Conservation (phyloP, 306 rosid species). For the Cucumis melo region DNA sequence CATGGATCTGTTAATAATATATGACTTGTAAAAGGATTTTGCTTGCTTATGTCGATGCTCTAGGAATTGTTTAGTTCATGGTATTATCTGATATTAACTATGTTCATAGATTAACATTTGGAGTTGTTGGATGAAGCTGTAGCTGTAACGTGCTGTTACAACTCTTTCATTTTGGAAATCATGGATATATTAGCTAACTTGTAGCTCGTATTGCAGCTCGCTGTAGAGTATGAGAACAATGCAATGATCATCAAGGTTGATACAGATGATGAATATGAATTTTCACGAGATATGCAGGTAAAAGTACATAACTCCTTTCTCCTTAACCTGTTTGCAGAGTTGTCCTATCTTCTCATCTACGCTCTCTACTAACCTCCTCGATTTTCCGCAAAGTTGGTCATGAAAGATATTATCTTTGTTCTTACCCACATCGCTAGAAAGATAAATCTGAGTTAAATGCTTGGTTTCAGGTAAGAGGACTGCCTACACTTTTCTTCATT, state of each 20-base stretch:
- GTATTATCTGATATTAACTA: not conserved
- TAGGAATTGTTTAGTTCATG: not conserved
- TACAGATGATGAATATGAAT: slow-evolving; percentile 83
- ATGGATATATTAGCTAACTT: slow-evolving; percentile 5
- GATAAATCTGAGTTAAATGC: not conserved
- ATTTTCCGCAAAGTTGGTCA: not conserved
- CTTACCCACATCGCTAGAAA: not conserved
- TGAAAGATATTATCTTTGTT: not conserved
- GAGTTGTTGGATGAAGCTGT: not conserved
- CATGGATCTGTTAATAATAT: not conserved
- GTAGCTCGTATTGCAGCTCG: slow-evolving; percentile 42
- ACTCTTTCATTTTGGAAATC: not conserved
- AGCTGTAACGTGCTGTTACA: not conserved
- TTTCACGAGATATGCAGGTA: slow-evolving; percentile 92
- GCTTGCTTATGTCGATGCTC: not conserved
- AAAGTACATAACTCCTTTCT: not conserved
- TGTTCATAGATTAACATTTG: not conserved
- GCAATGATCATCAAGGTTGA: slow-evolving; percentile 70
- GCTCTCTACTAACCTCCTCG: not conserved
- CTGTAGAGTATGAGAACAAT: slow-evolving; percentile 65
- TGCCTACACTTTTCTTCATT: slow-evolving; percentile 69
- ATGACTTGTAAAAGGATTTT: not conserved
- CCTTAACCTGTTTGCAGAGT: not conserved
- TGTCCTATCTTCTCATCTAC: not conserved
- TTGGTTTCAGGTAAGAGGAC: slow-evolving; percentile 56